Base-by-base conservation (phyloP, 1,284 basidiomycete genomes). In the Schizopora paradoxa region DNA sequence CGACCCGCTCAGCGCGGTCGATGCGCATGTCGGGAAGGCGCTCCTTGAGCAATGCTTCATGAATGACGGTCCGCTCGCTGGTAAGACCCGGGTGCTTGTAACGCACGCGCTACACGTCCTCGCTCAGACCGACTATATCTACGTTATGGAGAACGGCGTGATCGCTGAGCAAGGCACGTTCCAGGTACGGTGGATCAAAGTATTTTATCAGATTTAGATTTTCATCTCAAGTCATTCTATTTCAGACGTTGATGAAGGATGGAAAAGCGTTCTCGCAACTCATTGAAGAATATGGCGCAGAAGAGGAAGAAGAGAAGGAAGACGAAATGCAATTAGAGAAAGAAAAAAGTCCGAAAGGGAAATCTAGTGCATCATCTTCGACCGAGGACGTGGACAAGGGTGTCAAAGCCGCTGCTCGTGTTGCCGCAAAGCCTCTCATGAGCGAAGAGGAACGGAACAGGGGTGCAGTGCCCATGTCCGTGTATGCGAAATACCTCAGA, bases 51-150 rank as follows among this genome's bases (percentile, higher is more conserved):
- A 80, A 41, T 82, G 80, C 53, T 62, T 86, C 13, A 61, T 82
- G 6, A 63, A 57, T 14, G n/a, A n/a, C n/a, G 74, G 76, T 2
- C 75, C 85, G 0, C 63, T 88, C 21, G 69, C 73, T 0, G 62
- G 68, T 27, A 74, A 81, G 34, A 88, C 86, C 0, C 68, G 86
- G n/a, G 69, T 91, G 14, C 68, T 91, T 10, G 86, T 87, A 23
- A 89, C 86, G 0, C 88, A 91, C 59, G 76, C 83, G 25, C 67
- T 87, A 6, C 77, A 80, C 54, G 77, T 87, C n/a, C 65, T 89
- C 1, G 80, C 82, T 48, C 76, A 75, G 58, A 70, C 72, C 2
- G 76, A 78, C 59, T 74, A 79, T 56, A 80, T 91, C 45, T 84
- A 87, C 59, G 76, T 82, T 29, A 74, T 88, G 61, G 86, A 90